Percentiles rank a stretch among this genome's conserved stretches.
phyloP scores from a whole-genome alignment of 208 protist genomes.

The Acanthamoeba culbertsoni region DNA sequence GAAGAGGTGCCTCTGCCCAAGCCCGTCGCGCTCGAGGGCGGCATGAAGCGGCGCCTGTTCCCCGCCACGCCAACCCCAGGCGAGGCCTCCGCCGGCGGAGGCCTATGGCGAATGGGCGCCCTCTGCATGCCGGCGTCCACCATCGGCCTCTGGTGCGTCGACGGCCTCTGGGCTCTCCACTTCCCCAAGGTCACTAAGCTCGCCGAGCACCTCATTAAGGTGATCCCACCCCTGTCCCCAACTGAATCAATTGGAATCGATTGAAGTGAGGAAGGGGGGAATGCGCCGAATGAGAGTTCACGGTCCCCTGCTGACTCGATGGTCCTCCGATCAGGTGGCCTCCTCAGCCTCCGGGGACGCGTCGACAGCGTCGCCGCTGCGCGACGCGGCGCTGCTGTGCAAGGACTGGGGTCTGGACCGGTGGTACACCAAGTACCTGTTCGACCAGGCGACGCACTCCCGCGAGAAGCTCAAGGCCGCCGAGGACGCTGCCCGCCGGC shows the following conservation, averaged over 20 bases:
- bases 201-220: constrained; percentile 29
- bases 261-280: no score
- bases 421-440: constrained; percentile 40
- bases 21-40: background rate
- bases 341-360: background rate
- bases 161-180: background rate
- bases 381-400: constrained; percentile 3
- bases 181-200: constrained; percentile 25
- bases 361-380: background rate
- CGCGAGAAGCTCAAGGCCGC: background rate
- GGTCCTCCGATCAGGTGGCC: background rate
- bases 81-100: background rate
- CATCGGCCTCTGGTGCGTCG: background rate
- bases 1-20: constrained; percentile 14
- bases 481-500: no score
- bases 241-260: no score
- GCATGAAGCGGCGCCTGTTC: background rate
- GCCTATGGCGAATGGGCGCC: background rate
- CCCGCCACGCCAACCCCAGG: background rate
- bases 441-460: constrained; percentile 30
- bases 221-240: background rate
- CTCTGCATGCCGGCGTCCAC: background rate
- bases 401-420: constrained; percentile 39
- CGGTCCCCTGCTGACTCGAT: no score
- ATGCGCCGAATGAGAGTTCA: no score